Conservation (phyloP, 345 rosid species). For the Cardamine resedifolia region DNA sequence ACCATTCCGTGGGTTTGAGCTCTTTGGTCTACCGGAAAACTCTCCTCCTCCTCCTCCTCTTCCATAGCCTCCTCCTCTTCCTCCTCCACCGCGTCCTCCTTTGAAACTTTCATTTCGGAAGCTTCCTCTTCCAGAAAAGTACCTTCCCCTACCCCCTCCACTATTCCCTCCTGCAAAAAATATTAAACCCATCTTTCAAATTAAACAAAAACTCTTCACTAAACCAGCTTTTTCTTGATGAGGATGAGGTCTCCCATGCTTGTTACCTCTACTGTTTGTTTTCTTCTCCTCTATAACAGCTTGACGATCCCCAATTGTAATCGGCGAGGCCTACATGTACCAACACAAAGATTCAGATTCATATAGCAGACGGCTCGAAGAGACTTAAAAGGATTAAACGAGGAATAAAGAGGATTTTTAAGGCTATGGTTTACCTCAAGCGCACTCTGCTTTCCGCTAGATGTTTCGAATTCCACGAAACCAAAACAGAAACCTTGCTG, state of each 20-base stretch:
- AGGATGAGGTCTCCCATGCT: slow-evolving; percentile 13
- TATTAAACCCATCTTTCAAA: not conserved
- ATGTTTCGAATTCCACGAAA: slow-evolving; percentile 66
- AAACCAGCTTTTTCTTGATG: slow-evolving; percentile 31
- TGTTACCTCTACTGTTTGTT: slow-evolving; percentile 61
- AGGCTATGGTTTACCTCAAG: slow-evolving; percentile 49
- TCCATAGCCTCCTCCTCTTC: slow-evolving; percentile 46
- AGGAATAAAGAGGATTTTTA: not conserved
- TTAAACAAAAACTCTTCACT: not conserved
- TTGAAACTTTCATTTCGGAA: slow-evolving; percentile 51
- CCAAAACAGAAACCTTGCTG: slow-evolving; percentile 79
- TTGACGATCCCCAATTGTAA: slow-evolving; percentile 55
- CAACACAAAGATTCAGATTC: slow-evolving; percentile 3
- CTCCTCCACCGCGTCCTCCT: slow-evolving; percentile 47
- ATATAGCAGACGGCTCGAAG: not conserved
- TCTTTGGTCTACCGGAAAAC: slow-evolving; percentile 63
- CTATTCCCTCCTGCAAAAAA: slow-evolving; percentile 34
- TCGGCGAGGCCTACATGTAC: slow-evolving; percentile 65
- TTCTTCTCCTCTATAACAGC: slow-evolving; percentile 75
- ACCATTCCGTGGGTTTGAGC: slow-evolving; percentile 49
- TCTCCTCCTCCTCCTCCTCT: slow-evolving; percentile 60
- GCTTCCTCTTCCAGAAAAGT: slow-evolving; percentile 52
- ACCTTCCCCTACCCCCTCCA: slow-evolving; percentile 51
- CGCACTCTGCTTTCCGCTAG: slow-evolving; percentile 54
- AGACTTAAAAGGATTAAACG: not conserved